Percentiles rank a stretch among this genome's conserved stretches.
Evolutionary conservation across 805 yeast species (phyloP).

Genomic region (Candida xiaguanensis): DNA sequence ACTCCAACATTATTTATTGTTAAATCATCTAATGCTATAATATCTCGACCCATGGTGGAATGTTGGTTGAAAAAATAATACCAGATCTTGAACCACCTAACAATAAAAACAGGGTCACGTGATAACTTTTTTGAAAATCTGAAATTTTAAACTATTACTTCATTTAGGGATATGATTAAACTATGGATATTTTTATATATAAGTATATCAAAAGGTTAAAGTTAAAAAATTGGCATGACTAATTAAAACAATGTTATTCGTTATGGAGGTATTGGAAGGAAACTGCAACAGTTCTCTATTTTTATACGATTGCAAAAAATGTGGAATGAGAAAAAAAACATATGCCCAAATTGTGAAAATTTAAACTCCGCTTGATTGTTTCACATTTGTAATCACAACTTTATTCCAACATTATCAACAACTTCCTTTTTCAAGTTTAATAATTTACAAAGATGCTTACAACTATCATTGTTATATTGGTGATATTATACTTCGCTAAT

Average conservation of each 20-base stretch:
- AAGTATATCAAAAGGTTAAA: no score
- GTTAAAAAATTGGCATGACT: background rate
- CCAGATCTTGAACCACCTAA: no score
- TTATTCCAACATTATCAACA: background rate
- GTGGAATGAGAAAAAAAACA: background rate
- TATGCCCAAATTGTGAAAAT: background rate
- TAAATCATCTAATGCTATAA: conserved; percentile 52
- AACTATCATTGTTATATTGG: conserved; percentile 27
- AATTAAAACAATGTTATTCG: background rate
- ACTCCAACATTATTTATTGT: conserved; percentile 59
- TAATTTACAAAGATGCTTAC: conserved; percentile 16
- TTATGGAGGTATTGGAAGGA: background rate
- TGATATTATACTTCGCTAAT: conserved; percentile 28
- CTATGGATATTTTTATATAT: no score
- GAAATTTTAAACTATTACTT: no score
- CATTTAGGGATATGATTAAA: no score
- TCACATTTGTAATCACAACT: background rate
- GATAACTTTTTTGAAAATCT: no score
- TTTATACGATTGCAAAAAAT: background rate
- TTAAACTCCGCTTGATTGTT: conserved; percentile 1
- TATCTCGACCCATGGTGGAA: conserved; percentile 29
- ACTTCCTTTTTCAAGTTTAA: no score
- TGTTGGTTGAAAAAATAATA: background rate
- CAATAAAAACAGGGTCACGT: no score
- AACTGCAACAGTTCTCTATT: no score